Conservation (phyloP, 1,139 yeast genomes). For the Candida gigantensis region DNA sequence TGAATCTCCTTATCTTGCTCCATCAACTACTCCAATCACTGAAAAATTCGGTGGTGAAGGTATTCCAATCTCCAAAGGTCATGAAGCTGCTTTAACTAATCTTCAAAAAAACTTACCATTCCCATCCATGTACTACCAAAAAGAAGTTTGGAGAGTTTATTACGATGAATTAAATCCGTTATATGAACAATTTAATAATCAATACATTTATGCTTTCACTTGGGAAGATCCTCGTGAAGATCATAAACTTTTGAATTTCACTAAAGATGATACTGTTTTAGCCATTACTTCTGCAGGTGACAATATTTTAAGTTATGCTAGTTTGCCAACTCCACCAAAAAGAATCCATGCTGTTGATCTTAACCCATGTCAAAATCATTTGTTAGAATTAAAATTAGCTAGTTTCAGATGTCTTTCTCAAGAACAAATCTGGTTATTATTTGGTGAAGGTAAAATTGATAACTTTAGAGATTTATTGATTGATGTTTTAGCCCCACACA, state of each 20-base stretch:
- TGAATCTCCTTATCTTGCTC: slow-evolving; percentile 79
- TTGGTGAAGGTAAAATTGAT: slow-evolving; percentile 71
- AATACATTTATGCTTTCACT: slow-evolving; percentile 82
- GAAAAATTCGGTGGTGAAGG: slow-evolving; percentile 29
- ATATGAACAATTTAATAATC: slow-evolving; percentile 71
- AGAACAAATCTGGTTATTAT: slow-evolving; percentile 68
- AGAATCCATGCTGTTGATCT: slow-evolving; percentile 83
- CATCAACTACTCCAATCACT: slow-evolving; percentile 31
- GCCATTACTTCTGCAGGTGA: slow-evolving; percentile 90
- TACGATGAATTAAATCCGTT: slow-evolving; percentile 70
- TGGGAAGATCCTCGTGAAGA: slow-evolving; percentile 93
- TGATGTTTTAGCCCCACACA: slow-evolving; percentile 59
- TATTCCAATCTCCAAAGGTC: slow-evolving; percentile 60
- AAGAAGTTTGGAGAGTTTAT: slow-evolving; percentile 75
- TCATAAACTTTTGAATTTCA: slow-evolving; percentile 60
- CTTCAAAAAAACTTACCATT: slow-evolving; percentile 67
- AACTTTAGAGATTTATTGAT: slow-evolving; percentile 50
- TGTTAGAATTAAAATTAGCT: slow-evolving; percentile 76
- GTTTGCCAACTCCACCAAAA: slow-evolving; percentile 69
- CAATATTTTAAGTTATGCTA: slow-evolving; percentile 71
- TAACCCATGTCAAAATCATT: slow-evolving; percentile 81
- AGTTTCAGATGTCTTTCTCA: slow-evolving; percentile 59
- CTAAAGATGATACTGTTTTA: slow-evolving; percentile 66
- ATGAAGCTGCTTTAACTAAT: slow-evolving; percentile 71
- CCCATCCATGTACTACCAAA: slow-evolving; percentile 78